These are phyloP conservation scores for Cymodocea nodosa DNA, from an alignment of 116 monocot genomes.

Conservation along the genomic window DNA sequence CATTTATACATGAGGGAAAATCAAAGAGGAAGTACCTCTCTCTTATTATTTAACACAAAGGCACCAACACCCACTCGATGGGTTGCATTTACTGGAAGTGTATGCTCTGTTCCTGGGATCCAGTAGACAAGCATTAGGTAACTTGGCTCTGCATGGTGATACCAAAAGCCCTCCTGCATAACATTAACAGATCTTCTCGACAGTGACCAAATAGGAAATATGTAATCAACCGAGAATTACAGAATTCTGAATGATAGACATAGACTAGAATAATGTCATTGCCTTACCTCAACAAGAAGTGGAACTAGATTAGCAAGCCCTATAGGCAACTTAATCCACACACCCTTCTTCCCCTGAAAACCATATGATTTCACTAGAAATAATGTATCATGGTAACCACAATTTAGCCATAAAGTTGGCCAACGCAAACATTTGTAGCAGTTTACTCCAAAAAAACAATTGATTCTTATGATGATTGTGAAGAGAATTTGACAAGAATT, in stretches of 20 bases:
- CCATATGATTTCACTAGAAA: background rate
- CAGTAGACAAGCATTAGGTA: conserved; percentile 92
- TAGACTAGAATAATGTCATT: background rate
- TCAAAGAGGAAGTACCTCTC: conserved; percentile 37
- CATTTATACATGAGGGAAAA: background rate
- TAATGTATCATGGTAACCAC: background rate
- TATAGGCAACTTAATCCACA: conserved; percentile 89
- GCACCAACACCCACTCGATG: conserved; percentile 86
- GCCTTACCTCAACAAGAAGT: conserved; percentile 50
- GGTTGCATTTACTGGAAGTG: conserved; percentile 74
- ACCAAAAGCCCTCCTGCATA: conserved; percentile 91
- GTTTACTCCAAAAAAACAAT: background rate
- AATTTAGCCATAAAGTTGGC: background rate
- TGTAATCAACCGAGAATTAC: too few relatives aligned
- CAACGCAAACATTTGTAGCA: background rate
- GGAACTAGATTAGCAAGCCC: conserved; percentile 66
- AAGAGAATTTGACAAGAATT: too few relatives aligned
- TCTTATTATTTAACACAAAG: conserved; percentile 72
- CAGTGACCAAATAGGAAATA: background rate
- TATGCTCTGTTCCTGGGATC: conserved; percentile 60
- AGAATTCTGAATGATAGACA: background rate
- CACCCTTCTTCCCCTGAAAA: conserved; percentile 59
- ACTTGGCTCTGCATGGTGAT: conserved; percentile 80
- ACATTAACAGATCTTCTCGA: background rate
- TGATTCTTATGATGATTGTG: background rate